Base-by-base conservation (phyloP, 805 yeast genomes). In the Lachancea meyersii region DNA sequence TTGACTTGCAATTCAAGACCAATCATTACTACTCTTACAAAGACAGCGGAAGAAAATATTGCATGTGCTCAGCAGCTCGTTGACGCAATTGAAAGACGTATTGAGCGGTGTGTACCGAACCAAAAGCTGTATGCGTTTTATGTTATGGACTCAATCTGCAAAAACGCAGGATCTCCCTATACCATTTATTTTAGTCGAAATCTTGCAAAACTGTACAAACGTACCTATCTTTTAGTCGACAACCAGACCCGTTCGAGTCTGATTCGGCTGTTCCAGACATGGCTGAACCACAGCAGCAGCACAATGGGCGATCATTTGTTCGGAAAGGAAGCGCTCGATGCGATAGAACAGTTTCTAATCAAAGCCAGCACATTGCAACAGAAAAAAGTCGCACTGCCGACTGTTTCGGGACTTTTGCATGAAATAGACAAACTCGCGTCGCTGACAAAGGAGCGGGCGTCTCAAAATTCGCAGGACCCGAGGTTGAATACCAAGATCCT, bases 1-100 rank as follows among this genome's bases (percentile, higher is more conserved):
- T 70, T 93, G 47, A 86, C 95, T 3, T 82, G 83, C 66, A 89
- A 88, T 62, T 86, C 96, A 6, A 73, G 87, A 46, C 97, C 97
- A 9, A 85, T 89, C 42, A 93, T 93, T 47, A 82, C 85, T 31
- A 83, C 79, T 34, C 71, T 89, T 54, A 93, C 97, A 7, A 72
- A 77, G 31, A 76, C 88, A 41, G 97, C 98, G 2, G 84, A 78
- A 52, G 97, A 93, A 58, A 86, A 87, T 59, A 73, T 79, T 17
- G 75, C 76, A 35, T 78, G 76, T 42, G 96, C 97, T 7, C 76
- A 77, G 41, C 85, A 81, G 38, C 85, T 93, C 33, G 77, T 85
- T 14, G 76, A 76, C 41, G 86, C 88, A 13, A 76, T 93, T 42
- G 86, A 82, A 51, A 72, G 71, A 40, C 76, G 96, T 61, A 80